Conservation (phyloP, 257 asterid genomes). For the Mentha longifolia region DNA sequence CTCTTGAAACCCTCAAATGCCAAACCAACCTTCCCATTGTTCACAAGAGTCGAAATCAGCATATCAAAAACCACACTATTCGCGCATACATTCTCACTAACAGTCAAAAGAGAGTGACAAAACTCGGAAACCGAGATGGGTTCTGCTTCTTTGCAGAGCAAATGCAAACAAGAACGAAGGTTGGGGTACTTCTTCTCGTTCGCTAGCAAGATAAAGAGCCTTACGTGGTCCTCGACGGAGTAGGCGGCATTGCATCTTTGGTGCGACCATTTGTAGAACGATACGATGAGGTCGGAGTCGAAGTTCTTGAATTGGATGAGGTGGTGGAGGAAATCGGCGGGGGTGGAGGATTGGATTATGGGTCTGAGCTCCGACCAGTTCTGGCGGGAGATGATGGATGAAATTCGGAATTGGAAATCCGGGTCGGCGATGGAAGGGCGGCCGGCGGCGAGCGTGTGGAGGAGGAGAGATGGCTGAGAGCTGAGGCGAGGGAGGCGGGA, state of each 20-base stretch:
- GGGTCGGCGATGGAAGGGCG: conserved; percentile 32
- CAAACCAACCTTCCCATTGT: conserved; percentile 46
- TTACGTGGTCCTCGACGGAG: conserved; percentile 51
- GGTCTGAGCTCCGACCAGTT: conserved; percentile 64
- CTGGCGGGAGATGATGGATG: conserved; percentile 56
- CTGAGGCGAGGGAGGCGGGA: conserved; percentile 44
- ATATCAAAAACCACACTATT: conserved; percentile 68
- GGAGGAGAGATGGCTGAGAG: conserved; percentile 36
- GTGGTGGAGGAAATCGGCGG: conserved; percentile 49
- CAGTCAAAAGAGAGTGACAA: conserved; percentile 57
- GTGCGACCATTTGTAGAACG: conserved; percentile 76
- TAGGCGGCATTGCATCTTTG: conserved; percentile 45
- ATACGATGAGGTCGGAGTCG: conserved; percentile 46
- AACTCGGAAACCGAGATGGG: conserved; percentile 48
- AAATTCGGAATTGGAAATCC: conserved; percentile 38
- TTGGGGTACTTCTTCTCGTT: conserved; percentile 62
- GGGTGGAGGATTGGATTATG: conserved; percentile 45
- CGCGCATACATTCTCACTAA: conserved; percentile 56
- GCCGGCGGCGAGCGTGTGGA: conserved; percentile 30
- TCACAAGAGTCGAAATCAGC: conserved; percentile 58
- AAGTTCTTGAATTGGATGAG: conserved; percentile 44
- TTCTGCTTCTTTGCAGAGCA: conserved; percentile 44
- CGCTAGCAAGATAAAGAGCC: conserved; percentile 53
- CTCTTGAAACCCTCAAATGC: conserved; percentile 81
- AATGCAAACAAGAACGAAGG: conserved; percentile 65